Conservation (phyloP, 805 yeast species). For the Dipodascopsis tothii region DNA sequence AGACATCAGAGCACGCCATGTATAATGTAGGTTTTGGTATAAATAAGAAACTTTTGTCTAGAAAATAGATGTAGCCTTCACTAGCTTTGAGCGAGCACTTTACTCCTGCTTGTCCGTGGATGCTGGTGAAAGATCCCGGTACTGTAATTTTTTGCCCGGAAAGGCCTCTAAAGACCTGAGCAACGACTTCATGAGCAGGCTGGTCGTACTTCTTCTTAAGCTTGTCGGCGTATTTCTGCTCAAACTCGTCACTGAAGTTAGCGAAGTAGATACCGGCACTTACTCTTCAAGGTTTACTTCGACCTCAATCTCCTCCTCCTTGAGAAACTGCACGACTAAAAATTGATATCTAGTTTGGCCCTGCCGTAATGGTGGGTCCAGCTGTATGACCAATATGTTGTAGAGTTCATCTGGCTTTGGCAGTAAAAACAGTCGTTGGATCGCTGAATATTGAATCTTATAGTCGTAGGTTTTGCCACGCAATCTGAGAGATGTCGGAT, state of each 20-base stretch:
- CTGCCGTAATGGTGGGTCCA: constrained; percentile 95
- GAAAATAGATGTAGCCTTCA: constrained; percentile 88
- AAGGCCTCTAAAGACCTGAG: constrained; percentile 82
- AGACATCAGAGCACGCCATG: constrained; percentile 77
- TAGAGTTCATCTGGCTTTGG: constrained; percentile 93
- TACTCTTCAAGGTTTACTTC: constrained; percentile 73
- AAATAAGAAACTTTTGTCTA: constrained; percentile 83
- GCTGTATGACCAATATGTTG: constrained; percentile 78
- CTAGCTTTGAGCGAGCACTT: constrained; percentile 89
- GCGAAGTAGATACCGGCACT: neutral
- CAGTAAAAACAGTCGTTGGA: constrained; percentile 81
- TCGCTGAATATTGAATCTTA: constrained; percentile 81
- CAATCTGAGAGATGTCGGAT: constrained; percentile 73
- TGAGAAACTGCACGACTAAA: constrained; percentile 77
- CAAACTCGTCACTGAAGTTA: constrained; percentile 49
- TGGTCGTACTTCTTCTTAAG: constrained; percentile 70
- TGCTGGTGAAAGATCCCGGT: constrained; percentile 68
- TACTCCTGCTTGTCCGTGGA: constrained; percentile 75
- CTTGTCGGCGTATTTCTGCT: constrained; percentile 64
- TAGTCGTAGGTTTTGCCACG: constrained; percentile 98
- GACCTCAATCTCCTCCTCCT: constrained; percentile 85
- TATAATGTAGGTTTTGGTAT: constrained; percentile 90
- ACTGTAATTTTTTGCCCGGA: constrained; percentile 77
- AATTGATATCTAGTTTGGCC: constrained; percentile 97
- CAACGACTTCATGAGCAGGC: constrained; percentile 75